These are phyloP conservation scores for Suhomyces xylopsoci DNA, from an alignment of 805 yeast genomes.

Conservation along the genomic window DNA sequence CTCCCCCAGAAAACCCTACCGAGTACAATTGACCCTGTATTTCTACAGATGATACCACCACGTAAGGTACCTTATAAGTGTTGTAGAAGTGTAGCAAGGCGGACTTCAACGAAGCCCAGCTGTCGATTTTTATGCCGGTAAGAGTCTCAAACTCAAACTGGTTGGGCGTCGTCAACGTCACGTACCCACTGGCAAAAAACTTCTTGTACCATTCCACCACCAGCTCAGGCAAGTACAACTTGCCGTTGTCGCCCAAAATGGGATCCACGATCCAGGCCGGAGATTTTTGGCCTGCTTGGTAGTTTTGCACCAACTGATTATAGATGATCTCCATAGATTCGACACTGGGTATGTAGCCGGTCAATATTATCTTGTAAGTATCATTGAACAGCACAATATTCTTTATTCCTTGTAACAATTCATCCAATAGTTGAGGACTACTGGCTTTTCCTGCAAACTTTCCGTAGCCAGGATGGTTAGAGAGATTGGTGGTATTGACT, in stretches of 20 bases:
- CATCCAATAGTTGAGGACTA: conserved; percentile 42
- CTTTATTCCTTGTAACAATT: conserved; percentile 54
- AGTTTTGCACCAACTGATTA: conserved; percentile 34
- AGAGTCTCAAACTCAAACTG: conserved; percentile 70
- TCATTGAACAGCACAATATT: conserved; percentile 38
- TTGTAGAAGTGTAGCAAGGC: conserved; percentile 44
- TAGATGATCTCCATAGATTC: conserved; percentile 52
- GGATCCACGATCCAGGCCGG: conserved; percentile 79
- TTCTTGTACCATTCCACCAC: conserved; percentile 51
- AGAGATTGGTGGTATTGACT: conserved; percentile 81
- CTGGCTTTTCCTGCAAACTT: conserved; percentile 57
- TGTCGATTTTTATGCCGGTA: conserved; percentile 43
- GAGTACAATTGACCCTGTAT: conserved; percentile 35
- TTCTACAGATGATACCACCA: conserved; percentile 59
- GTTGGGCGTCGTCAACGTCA: conserved; percentile 64
- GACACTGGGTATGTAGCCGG: conserved; percentile 76
- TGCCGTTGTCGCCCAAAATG: conserved; percentile 88
- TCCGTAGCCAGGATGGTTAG: conserved; percentile 92
- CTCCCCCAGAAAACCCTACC: conserved; percentile 32
- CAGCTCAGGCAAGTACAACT: conserved; percentile 63
- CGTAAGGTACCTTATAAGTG: conserved; percentile 44
- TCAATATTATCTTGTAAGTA: conserved; percentile 60
- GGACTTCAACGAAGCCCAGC: conserved; percentile 31
- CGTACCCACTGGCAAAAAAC: conserved; percentile 41
- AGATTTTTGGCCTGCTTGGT: conserved; percentile 8